Evolutionary conservation across 2,329 filamentous ascomycete species (phyloP).

Genomic region (Calycina herbarum): DNA sequence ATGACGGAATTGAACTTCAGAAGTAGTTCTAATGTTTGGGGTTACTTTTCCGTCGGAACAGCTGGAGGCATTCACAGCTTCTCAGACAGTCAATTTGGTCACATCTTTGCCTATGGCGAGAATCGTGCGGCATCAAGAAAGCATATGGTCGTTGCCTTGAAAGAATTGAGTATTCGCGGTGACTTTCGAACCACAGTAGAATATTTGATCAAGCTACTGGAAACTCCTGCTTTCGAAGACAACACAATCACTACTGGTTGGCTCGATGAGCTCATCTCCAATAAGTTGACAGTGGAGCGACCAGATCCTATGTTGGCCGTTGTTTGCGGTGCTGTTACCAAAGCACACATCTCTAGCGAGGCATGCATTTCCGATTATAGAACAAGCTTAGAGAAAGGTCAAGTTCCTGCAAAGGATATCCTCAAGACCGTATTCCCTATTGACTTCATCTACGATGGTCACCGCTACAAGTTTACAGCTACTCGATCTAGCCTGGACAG

Average conservation of each 20-base stretch:
- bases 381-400: slow-evolving; percentile 89
- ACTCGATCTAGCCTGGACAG: slow-evolving; percentile 89
- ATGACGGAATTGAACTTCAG: slow-evolving; percentile 99
- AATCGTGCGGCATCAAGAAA: slow-evolving; percentile 94
- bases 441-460: slow-evolving; percentile 98
- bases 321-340: slow-evolving; percentile 90
- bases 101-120: slow-evolving; percentile 99
- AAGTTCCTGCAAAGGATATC: slow-evolving; percentile 94
- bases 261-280: slow-evolving; percentile 97
- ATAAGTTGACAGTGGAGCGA: slow-evolving; percentile 93
- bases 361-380: slow-evolving; percentile 84
- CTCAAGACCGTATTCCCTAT: slow-evolving; percentile 97
- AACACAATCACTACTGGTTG: slow-evolving; percentile 99
- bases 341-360: slow-evolving; percentile 94
- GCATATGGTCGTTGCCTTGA: slow-evolving; percentile 98
- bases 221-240: slow-evolving; percentile 96
- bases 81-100: slow-evolving; percentile 97
- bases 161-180: slow-evolving; percentile 98
- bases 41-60: slow-evolving; percentile 98
- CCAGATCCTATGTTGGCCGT: slow-evolving; percentile 93
- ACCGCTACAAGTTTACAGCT: slow-evolving; percentile 96
- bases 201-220: slow-evolving; percentile 97
- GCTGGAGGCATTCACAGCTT: slow-evolving; percentile 98
- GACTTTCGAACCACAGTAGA: slow-evolving; percentile 98
- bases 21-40: slow-evolving; percentile 98